A percentile compares a stretch with the other conserved stretches of the same genome.
Conservation (phyloP, 1,284 basidiomycete genomes). For the Moniliophthora roreri region DNA sequence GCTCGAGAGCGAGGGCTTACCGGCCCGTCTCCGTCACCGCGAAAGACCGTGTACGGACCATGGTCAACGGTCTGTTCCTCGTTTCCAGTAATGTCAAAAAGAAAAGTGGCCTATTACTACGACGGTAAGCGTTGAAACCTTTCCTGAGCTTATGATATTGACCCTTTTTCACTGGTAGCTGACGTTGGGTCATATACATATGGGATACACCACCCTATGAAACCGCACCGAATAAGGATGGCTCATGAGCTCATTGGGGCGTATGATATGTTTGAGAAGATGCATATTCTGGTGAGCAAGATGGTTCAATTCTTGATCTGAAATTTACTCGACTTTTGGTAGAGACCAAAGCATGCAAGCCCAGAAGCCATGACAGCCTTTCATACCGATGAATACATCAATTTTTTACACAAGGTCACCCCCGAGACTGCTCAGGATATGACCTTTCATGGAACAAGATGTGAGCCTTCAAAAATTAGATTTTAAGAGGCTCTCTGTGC, state of each 20-base stretch:
- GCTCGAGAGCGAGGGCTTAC: too few relatives aligned
- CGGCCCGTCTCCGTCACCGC: too few relatives aligned
- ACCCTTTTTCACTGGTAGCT: constrained; percentile 35
- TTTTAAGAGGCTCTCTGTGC: background rate
- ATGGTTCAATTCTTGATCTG: background rate
- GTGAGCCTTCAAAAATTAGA: constrained; percentile 44
- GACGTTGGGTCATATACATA: constrained; percentile 87
- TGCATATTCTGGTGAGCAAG: constrained; percentile 82
- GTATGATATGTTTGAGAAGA: constrained; percentile 88
- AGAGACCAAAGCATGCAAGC: constrained; percentile 83
- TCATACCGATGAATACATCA: constrained; percentile 97
- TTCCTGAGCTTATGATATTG: background rate
- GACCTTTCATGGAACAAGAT: constrained; percentile 81
- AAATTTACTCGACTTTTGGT: constrained; percentile 6
- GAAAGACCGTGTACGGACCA: background rate
- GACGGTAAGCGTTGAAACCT: background rate
- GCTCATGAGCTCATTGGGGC: constrained; percentile 91
- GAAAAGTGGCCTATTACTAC: background rate
- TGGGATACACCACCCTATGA: constrained; percentile 91
- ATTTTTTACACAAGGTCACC: constrained; percentile 86
- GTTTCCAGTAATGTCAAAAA: background rate
- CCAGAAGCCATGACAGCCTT: constrained; percentile 88
- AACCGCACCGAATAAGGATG: constrained; percentile 91
- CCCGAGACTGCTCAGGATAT: constrained; percentile 87
- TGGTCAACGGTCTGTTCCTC: background rate